phyloP scores from a whole-genome alignment of 2,329 filamentous ascomycete species.

The Orbilia javanica region DNA sequence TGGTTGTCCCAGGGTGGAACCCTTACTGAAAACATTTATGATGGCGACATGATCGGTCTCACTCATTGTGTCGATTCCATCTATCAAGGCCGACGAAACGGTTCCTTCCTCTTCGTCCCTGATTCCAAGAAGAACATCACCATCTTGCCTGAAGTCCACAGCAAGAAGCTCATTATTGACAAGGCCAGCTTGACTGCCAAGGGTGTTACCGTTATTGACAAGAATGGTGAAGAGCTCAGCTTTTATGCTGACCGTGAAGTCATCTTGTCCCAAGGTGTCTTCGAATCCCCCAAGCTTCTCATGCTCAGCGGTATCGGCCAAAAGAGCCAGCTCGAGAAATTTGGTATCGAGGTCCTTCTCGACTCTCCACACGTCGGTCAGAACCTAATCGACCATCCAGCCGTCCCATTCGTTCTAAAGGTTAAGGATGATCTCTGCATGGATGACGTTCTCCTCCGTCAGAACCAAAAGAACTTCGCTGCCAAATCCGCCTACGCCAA shows the following conservation, averaged over 20 bases:
- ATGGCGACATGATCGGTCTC: slow-evolving; percentile 71
- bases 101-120: slow-evolving; percentile 69
- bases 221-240: slow-evolving; percentile 66
- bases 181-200: slow-evolving; percentile 65
- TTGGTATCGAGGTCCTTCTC: slow-evolving; percentile 64
- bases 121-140: slow-evolving; percentile 71
- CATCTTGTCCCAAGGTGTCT: slow-evolving; percentile 69
- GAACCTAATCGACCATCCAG: slow-evolving; percentile 66
- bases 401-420: slow-evolving; percentile 65
- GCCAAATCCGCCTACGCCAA: slow-evolving; percentile 65
- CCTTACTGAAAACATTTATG: slow-evolving; percentile 71
- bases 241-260: slow-evolving; percentile 69
- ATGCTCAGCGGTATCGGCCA: slow-evolving; percentile 70
- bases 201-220: slow-evolving; percentile 68
- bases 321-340: slow-evolving; percentile 65
- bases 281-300: slow-evolving; percentile 71
- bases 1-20: slow-evolving; percentile 71
- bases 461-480: slow-evolving; percentile 63
- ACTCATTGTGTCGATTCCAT: slow-evolving; percentile 71
- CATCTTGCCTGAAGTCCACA: slow-evolving; percentile 68
- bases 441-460: slow-evolving; percentile 65
- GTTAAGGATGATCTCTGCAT: slow-evolving; percentile 65
- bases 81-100: slow-evolving; percentile 71
- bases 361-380: slow-evolving; percentile 66
- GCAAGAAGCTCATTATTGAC: slow-evolving; percentile 71